Evolutionary conservation across 257 asterid species (phyloP), one percentile per base, ranked within the genome.

Genomic region (Leptodermis oblonga): DNA sequence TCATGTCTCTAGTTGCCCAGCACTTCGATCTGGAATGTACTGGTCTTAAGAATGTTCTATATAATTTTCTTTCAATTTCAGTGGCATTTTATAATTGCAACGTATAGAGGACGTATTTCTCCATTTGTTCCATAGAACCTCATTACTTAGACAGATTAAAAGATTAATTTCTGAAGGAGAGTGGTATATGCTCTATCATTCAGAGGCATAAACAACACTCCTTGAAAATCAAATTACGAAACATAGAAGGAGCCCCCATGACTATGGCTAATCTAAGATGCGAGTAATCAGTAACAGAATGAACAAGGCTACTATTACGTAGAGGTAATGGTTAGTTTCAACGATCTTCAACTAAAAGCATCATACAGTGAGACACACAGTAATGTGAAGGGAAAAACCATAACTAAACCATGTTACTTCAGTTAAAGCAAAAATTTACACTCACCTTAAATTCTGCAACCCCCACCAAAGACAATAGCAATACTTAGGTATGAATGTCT

Each of bases 381-480:
- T 3, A 66, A 23, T 7, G 5, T 14, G 9, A 26, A 23, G 6
- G 42, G 14, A 17, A 28, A 22, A 42, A 46, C 42, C 42, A 3
- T 66, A 33, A n/a, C 4, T 33, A 23, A 37, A 31, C 39, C n/a
- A 34, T 31, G 12, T 48, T 23, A 67, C 9, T 22, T 33, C 10
- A 49, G 17, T 13, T 36, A 7, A 22, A 20, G 54, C 23, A 23
- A 2, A 34, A 68, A n/a, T 59, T 37, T 61, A 37, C 11, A 41
- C 61, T 78, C 81, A 92, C 99, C 99, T 94, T 79, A 94, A 78
- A 80, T 94, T 94, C 82, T 94, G 99, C 82, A 94, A 86, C 23
- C 99, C 98, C 98, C 99, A 94, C 99, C 99, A 94, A 33, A 94
- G 89, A 73, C 99, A 94, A 82, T 94, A 94, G 76, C 92, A 89